Conservation (phyloP, 108 stramenopile genomes). For the Skeletonema potamos region DNA sequence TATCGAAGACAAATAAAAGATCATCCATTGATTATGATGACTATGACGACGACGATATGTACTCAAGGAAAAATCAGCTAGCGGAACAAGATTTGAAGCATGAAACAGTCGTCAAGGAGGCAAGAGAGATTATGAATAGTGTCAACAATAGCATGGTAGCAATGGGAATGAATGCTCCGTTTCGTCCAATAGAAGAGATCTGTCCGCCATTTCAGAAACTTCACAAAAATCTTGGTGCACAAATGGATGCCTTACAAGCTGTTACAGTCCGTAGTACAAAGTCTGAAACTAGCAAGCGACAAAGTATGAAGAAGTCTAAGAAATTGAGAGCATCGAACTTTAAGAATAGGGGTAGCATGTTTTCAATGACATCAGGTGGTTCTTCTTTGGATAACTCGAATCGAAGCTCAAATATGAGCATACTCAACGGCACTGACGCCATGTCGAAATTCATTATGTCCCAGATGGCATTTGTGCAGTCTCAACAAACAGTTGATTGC, state of each 20-base stretch:
- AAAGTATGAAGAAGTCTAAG: not conserved
- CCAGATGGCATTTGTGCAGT: constrained; percentile 7
- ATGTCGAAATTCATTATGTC: constrained; percentile 17
- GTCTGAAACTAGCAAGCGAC: not conserved
- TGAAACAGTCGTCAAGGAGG: constrained; percentile 19
- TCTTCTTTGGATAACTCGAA: not conserved
- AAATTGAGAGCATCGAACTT: not conserved
- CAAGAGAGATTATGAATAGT: constrained; percentile 24
- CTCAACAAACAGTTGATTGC: not conserved
- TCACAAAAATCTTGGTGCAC: constrained; percentile 25
- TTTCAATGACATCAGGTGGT: not conserved
- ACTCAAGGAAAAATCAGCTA: constrained; percentile 10
- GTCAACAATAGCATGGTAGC: constrained; percentile 32
- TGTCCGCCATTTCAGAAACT: constrained; percentile 31
- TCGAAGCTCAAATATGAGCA: not conserved
- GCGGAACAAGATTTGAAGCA: constrained; percentile 11
- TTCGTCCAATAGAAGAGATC: constrained; percentile 29
- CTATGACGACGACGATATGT: constrained; percentile 16
- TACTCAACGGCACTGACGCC: constrained; percentile 11
- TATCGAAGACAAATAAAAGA: not conserved
- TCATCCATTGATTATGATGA: not conserved
- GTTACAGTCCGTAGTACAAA: not conserved
- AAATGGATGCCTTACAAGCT: constrained; percentile 22
- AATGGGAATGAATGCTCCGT: constrained; percentile 41
- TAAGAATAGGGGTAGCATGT: constrained; percentile 1